A percentile compares a stretch with the other conserved stretches of the same genome.
These are phyloP conservation scores for Fusarium sp. DNA, from an alignment of 2,329 filamentous ascomycete species.

Conservation along the genomic window DNA sequence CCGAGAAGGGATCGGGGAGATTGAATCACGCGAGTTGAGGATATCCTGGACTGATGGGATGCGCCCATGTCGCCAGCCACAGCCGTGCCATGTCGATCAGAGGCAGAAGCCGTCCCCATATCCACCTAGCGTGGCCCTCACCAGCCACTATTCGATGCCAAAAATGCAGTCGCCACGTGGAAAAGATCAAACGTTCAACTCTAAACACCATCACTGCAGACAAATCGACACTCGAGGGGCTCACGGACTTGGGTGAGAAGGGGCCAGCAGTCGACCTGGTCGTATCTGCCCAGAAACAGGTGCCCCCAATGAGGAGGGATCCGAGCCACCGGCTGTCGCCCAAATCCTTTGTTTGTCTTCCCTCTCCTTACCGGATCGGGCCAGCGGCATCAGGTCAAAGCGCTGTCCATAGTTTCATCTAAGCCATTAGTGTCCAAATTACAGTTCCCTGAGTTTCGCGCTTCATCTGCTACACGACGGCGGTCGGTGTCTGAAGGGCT, in stretches of 20 bases:
- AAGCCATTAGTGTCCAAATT: slow-evolving; percentile 32
- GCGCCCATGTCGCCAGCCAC: slow-evolving; percentile 5
- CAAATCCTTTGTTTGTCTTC: slow-evolving; percentile 14
- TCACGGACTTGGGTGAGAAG: slow-evolving; percentile 5
- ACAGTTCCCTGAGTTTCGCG: slow-evolving; percentile 10
- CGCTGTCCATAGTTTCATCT: slow-evolving; percentile 40
- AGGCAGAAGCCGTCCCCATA: slow-evolving; percentile 2
- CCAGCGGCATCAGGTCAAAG: slow-evolving; percentile 32
- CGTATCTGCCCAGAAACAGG: slow-evolving; percentile 1
- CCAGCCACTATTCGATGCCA: slow-evolving; percentile 13
- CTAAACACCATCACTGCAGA: not conserved
- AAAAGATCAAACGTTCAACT: slow-evolving; percentile 7
- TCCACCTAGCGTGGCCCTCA: slow-evolving; percentile 9
- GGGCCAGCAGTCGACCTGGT: slow-evolving; percentile 2
- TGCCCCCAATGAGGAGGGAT: not conserved
- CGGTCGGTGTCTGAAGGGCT: not conserved
- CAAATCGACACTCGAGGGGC: not conserved
- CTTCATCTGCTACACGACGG: slow-evolving; percentile 8
- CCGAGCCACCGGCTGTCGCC: not conserved
- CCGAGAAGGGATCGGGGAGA: not conserved
- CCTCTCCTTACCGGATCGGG: slow-evolving; percentile 16
- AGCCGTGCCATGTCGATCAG: slow-evolving; percentile 10
- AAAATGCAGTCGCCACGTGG: slow-evolving; percentile 21
- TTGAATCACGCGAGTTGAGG: slow-evolving; percentile 22
- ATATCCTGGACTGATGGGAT: slow-evolving; percentile 17